These are phyloP conservation scores for Juglanconis sp. DNA, from an alignment of 2,329 filamentous ascomycete genomes.

Conservation along the genomic window DNA sequence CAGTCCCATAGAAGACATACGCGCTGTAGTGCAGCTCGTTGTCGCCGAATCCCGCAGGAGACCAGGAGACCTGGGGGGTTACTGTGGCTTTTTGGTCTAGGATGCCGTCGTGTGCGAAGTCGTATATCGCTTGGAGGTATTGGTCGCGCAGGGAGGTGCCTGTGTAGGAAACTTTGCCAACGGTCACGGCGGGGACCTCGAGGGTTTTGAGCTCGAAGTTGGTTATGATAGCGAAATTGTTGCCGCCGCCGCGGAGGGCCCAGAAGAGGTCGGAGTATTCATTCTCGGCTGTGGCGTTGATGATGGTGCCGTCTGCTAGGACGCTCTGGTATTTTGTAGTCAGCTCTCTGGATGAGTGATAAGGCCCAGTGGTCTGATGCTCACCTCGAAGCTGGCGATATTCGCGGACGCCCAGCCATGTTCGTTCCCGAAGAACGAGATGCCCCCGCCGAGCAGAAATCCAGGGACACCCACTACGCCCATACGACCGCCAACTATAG, in stretches of 20 bases:
- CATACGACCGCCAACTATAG: conserved; percentile 26
- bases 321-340: conserved; percentile 12
- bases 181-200: background rate
- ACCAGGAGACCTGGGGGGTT: background rate
- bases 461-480: conserved; percentile 28
- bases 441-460: conserved; percentile 29
- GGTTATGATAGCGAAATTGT: conserved; percentile 32
- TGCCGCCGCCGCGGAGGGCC: conserved; percentile 24
- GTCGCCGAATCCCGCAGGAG: background rate
- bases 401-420: conserved; percentile 15
- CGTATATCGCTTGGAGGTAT: conserved; percentile 8
- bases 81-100: conserved; percentile 9
- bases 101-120: conserved; percentile 8
- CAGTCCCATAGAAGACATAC: background rate
- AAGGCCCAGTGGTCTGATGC: background rate
- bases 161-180: conserved; percentile 1
- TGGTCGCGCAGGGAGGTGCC: conserved; percentile 1
- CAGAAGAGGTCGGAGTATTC: conserved; percentile 27
- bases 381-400: background rate
- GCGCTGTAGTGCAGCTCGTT: background rate
- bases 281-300: conserved; percentile 24
- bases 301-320: conserved; percentile 26
- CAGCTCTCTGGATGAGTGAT: background rate
- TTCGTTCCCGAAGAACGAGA: conserved; percentile 32
- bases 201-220: conserved; percentile 26